Evolutionary conservation across 1,284 basidiomycete genomes (phyloP).

Genomic region (Puccinia hordei): DNA sequence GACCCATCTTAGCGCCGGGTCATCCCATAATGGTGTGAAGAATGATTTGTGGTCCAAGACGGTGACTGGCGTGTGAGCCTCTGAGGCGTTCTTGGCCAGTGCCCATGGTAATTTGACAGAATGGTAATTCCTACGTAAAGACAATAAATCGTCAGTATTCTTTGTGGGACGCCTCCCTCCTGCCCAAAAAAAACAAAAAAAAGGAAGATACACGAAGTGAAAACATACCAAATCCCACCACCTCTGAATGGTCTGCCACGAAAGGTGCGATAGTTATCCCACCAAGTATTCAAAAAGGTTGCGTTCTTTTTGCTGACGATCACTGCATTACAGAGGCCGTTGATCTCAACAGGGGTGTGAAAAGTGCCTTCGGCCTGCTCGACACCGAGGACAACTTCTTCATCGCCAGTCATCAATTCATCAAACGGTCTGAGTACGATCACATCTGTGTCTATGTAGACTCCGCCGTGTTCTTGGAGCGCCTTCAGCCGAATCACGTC

Average conservation of each 20-base stretch:
- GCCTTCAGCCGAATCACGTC: slow-evolving; percentile 40
- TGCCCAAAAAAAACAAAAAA: background rate
- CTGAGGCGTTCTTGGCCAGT: slow-evolving; percentile 36
- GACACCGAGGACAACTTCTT: slow-evolving; percentile 42
- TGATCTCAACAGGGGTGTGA: slow-evolving; percentile 23
- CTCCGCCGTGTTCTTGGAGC: slow-evolving; percentile 30
- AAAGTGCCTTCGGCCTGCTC: slow-evolving; percentile 49
- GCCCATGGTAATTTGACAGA: slow-evolving; percentile 45
- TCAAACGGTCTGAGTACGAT: slow-evolving; percentile 42
- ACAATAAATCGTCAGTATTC: too few relatives aligned
- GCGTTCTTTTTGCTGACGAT: slow-evolving; percentile 40
- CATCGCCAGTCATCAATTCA: slow-evolving; percentile 31
- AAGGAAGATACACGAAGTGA: background rate
- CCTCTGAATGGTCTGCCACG: slow-evolving; percentile 39
- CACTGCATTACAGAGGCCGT: slow-evolving; percentile 46
- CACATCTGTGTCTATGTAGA: slow-evolving; percentile 47
- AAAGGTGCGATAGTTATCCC: slow-evolving; percentile 44
- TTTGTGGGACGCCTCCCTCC: background rate
- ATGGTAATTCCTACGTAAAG: slow-evolving; percentile 38
- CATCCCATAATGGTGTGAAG: slow-evolving; percentile 50
- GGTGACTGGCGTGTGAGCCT: slow-evolving; percentile 30
- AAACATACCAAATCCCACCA: slow-evolving; percentile 43
- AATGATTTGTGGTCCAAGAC: slow-evolving; percentile 48
- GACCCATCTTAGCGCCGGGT: slow-evolving; percentile 35
- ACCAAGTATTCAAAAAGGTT: slow-evolving; percentile 33